Evolutionary conservation across 345 rosid species (phyloP), one percentile per base, ranked within the genome.

Genomic region (Salix brachista): DNA sequence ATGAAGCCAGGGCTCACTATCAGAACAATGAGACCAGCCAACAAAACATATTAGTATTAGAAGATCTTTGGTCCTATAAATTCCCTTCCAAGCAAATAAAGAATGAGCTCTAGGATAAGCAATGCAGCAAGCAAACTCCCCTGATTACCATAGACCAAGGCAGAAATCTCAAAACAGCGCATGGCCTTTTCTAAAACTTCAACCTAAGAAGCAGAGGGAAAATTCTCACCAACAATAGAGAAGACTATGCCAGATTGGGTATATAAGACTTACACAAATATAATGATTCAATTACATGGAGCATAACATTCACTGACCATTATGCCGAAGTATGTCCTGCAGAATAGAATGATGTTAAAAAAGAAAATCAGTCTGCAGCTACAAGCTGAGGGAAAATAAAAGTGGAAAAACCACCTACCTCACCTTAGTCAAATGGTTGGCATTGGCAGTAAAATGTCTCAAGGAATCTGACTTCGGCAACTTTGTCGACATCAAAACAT

Each of bases 291-390:
- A 56, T 56, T 21, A 54, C 21, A 23, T 21, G 26, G 13, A n/a
- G 26, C 26, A 56, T 32, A 52, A 71, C 62, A 70, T 25, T 81
- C 18, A 82, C 93, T 85, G 77, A 94, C 98, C 97, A 58, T 77
- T 84, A 69, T 83, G 81, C 77, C 80, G 81, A 74, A 77, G 80
- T 39, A 77, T 78, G 56, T 75, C 88, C 97, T 94, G 89, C 89
- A 81, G 44, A 81, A 72, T 3, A 56, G 71, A 76, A 80, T 2
- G 39, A 58, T 39, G 64, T 76, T 32, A 32, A 79, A 81, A 75
- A 42, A 69, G 1, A 16, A 23, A 36, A 72, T 88, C 74, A 87
- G 77, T 79, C 21, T 54, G 52, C 72, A 78, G 69, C 8, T n/a
- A 66, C 67, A 34, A 36, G 39, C 44, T 17, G 28, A 14, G 50